Evolutionary conservation across 805 yeast genomes (phyloP), one percentile per base, ranked within the genome.

Genomic region (Cyberlindnera japonica): DNA sequence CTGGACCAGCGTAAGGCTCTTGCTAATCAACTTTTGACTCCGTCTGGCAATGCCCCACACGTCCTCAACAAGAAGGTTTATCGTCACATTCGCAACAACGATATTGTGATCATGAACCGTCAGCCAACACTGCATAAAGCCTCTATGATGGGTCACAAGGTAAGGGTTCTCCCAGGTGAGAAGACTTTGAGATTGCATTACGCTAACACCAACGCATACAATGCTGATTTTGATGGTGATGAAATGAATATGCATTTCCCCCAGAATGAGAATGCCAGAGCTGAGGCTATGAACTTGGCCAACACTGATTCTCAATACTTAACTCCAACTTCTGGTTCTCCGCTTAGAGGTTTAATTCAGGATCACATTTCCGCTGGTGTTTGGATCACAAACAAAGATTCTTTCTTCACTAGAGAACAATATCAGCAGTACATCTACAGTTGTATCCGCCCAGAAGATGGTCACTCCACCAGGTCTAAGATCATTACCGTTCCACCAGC

Each of bases 231-330:
- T 57, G 99, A 91, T 68, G 99, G 99, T 73, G 99, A 91, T 67
- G 99, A 91, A 71, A 91, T 91, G 99, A 91, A 91, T 64, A 84
- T 91, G 96, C 99, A 91, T 69, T 91, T 91, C 74, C 99, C 99
- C 20, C 99, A 91, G 69, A 89, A 86, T 65, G 97, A 91, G 68
- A 86, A 87, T 54, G 99, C 98, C 9, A 81, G 90, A 61, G 91
- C 98, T 17, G 99, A 93, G 68, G 98, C 99, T 3, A 71, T 88
- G 58, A 79, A 88, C 60, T 74, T 93, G 63, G 99, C 99, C 29
- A 90, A 91, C 64, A 93, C 99, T 8, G 97, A 95, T 65, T 85
- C 95, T 45, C 99, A 93, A 69, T 93, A 93, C 64, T 74, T 93
- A 62, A 91, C 99, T 5, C 99, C 99, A 36, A 93, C 99, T 15